phyloP scores from a whole-genome alignment of 768 basidiomycete species.

The Auricularia auricula-judae region DNA sequence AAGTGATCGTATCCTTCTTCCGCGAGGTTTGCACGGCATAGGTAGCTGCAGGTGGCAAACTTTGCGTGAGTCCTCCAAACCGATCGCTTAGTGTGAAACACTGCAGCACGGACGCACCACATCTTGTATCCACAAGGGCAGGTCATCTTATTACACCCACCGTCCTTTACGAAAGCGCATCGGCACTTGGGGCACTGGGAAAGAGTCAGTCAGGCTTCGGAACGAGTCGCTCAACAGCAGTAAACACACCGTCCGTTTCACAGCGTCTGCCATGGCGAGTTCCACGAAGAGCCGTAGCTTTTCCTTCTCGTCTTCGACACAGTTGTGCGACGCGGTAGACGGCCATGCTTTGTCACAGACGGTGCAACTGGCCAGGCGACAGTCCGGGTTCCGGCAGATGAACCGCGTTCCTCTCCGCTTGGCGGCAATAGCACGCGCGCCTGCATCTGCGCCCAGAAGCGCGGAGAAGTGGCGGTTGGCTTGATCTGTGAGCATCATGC shows the following conservation, averaged over 20 bases:
- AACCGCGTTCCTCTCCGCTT: background rate
- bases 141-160: constrained; percentile 11
- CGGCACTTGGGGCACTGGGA: constrained; percentile 9
- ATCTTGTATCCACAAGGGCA: constrained; percentile 10
- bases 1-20: constrained; percentile 8
- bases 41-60: constrained; percentile 1
- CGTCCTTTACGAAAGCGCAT: constrained; percentile 9
- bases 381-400: background rate
- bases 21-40: constrained; percentile 8
- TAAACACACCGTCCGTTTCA: constrained; percentile 9
- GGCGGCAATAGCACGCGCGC: background rate
- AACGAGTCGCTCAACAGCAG: background rate
- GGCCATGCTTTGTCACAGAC: constrained; percentile 2
- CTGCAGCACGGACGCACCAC: constrained; percentile 1
- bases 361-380: background rate
- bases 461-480: background rate
- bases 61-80: background rate
- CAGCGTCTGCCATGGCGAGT: constrained; percentile 6
- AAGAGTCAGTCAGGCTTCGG: background rate
- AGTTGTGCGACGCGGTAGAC: constrained; percentile 4
- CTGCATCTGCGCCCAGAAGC: background rate
- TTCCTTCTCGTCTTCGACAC: constrained; percentile 4
- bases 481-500: background rate
- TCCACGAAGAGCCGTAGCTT: constrained; percentile 5
- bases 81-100: background rate